Evolutionary conservation across 139 green algal genomes (phyloP).

Genomic region (Pseudopediastrum boryanum): DNA sequence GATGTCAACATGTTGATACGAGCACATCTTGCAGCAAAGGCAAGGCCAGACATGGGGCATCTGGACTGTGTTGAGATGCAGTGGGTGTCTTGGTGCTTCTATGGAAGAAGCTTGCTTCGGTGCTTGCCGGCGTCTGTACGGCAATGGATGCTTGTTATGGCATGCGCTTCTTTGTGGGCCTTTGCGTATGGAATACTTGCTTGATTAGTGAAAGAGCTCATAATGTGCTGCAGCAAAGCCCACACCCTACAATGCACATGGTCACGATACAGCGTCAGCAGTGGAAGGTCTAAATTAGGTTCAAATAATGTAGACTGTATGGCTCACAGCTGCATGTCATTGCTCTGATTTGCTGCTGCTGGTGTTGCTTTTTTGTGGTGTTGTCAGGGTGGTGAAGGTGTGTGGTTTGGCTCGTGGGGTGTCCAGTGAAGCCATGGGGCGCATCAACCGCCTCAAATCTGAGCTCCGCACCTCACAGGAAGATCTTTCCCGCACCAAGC

Average conservation of each 20-base stretch:
- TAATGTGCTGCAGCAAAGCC: not conserved
- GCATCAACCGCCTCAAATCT: not conserved
- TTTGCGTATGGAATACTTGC: too few relatives aligned
- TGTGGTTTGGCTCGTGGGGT: constrained; percentile 30
- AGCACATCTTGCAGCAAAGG: too few relatives aligned
- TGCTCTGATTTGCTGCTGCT: not conserved
- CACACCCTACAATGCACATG: not conserved
- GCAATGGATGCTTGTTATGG: not conserved
- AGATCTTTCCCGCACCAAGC: constrained; percentile 4
- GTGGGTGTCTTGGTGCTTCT: too few relatives aligned
- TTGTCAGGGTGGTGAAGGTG: constrained; percentile 28
- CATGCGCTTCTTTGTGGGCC: too few relatives aligned
- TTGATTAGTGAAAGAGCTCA: too few relatives aligned
- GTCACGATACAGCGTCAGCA: not conserved
- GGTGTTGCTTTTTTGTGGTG: not conserved
- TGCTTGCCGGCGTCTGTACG: too few relatives aligned
- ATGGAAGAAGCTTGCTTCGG: too few relatives aligned
- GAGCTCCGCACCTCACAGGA: constrained; percentile 24
- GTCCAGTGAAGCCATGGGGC: constrained; percentile 12
- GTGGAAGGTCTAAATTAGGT: not conserved
- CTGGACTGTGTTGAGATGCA: too few relatives aligned
- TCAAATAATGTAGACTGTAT: not conserved
- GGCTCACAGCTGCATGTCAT: not conserved
- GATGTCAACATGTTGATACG: too few relatives aligned
- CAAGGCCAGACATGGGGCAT: too few relatives aligned